Percentiles rank a stretch among this genome's conserved stretches.
Conservation (phyloP, 805 yeast genomes). For the Yarrowia porcina region DNA sequence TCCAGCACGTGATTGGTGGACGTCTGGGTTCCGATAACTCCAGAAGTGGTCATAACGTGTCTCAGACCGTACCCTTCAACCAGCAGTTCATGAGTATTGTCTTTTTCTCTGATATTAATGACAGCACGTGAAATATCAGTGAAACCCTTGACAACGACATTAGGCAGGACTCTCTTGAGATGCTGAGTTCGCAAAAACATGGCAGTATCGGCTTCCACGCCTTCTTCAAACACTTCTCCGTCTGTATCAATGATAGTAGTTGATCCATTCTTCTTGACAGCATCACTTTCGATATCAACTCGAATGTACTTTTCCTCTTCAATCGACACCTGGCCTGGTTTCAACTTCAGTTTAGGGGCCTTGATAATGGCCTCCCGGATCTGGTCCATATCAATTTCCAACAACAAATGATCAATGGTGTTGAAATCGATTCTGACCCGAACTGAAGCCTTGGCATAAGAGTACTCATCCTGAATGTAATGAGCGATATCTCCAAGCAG, state of each 20-base stretch:
- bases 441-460: slow-evolving; percentile 69
- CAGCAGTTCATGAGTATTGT: slow-evolving; percentile 76
- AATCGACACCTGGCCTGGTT: slow-evolving; percentile 65
- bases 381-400: slow-evolving; percentile 82
- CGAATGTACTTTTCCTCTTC: slow-evolving; percentile 59
- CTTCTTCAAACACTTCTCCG: slow-evolving; percentile 30
- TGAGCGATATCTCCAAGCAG: slow-evolving; percentile 78
- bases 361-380: slow-evolving; percentile 75
- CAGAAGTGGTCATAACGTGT: slow-evolving; percentile 96
- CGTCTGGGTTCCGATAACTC: slow-evolving; percentile 85
- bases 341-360: slow-evolving; percentile 88
- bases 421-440: slow-evolving; percentile 76
- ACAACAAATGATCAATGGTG: slow-evolving; percentile 84
- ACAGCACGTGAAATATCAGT: slow-evolving; percentile 93
- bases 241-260: slow-evolving; percentile 40
- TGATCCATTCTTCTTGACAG: slow-evolving; percentile 45
- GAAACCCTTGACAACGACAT: slow-evolving; percentile 88
- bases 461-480: slow-evolving; percentile 91
- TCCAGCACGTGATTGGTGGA: slow-evolving; percentile 90
- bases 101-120: slow-evolving; percentile 83
- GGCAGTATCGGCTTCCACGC: slow-evolving; percentile 42
- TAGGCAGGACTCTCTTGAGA: slow-evolving; percentile 78
- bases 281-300: slow-evolving; percentile 59
- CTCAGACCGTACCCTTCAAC: slow-evolving; percentile 98
- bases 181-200: slow-evolving; percentile 87